Conservation (phyloP, 176 grass and related monocot genomes). For the Zoysia japonica region DNA sequence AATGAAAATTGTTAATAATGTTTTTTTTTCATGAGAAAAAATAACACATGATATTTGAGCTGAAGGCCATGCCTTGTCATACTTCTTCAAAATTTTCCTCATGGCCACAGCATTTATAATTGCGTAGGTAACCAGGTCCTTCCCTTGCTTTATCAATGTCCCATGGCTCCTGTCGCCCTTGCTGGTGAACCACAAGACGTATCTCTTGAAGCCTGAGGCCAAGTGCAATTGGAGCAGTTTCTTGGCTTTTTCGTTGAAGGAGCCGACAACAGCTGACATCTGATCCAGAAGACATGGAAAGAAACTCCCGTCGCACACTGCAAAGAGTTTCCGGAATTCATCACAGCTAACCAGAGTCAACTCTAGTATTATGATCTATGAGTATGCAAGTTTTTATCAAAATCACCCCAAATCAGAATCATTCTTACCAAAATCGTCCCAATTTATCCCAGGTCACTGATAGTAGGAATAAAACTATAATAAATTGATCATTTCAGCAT, state of each 20-base stretch:
- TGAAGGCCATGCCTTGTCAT: constrained; percentile 64
- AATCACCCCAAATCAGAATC: background rate
- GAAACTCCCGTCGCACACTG: constrained; percentile 91
- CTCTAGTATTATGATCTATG: background rate
- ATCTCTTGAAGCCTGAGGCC: constrained; percentile 78
- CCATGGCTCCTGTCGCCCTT: constrained; percentile 52
- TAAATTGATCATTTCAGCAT: background rate
- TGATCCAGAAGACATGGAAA: constrained; percentile 76
- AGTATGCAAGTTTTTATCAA: background rate
- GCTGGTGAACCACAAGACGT: constrained; percentile 50
- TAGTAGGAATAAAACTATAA: background rate
- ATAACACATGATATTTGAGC: background rate
- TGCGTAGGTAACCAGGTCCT: constrained; percentile 82
- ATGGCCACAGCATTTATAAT: constrained; percentile 93
- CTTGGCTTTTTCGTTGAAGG: constrained; percentile 81
- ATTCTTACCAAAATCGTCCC: background rate
- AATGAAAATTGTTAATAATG: background rate
- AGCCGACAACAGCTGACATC: constrained; percentile 80
- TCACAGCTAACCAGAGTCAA: constrained; percentile 12
- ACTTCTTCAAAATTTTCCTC: constrained; percentile 95
- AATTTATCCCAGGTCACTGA: background rate
- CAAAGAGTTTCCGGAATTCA: constrained; percentile 27
- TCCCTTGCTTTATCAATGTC: constrained; percentile 62
- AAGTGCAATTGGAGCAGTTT: constrained; percentile 76
- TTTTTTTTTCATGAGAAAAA: background rate